Percentiles rank a stretch among this genome's conserved stretches.
phyloP scores from a whole-genome alignment of 306 rosid species.

The Astragalus membranaceus region DNA sequence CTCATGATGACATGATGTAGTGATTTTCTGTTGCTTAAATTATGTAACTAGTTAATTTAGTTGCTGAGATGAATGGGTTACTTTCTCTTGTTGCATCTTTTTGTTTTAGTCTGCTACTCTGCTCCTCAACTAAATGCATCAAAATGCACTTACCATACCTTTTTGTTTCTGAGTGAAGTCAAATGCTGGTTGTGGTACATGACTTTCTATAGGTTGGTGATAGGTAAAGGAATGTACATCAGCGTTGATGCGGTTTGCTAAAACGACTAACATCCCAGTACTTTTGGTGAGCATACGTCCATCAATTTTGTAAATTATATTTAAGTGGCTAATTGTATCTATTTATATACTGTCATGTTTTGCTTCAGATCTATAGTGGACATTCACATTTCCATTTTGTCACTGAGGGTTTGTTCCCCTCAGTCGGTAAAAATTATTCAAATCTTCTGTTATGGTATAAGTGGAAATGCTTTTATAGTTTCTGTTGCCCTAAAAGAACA shows the following conservation, averaged over 20 bases:
- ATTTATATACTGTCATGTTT: not conserved
- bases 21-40: conserved; percentile 5
- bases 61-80: conserved; percentile 2
- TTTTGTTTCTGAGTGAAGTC: conserved; percentile 5
- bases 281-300: conserved; percentile 53
- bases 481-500: not conserved
- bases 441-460: not conserved
- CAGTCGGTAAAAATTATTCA: not conserved
- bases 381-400: conserved; percentile 11
- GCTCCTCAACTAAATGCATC: conserved; percentile 3
- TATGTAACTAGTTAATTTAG: not conserved
- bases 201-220: conserved; percentile 22
- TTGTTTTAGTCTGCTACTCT: conserved; percentile 1
- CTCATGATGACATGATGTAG: not conserved
- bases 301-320: not conserved
- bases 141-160: not conserved
- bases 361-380: not conserved
- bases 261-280: conserved; percentile 69
- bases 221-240: conserved; percentile 93
- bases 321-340: not conserved
- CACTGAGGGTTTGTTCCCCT: not conserved
- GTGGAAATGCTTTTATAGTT: not conserved
- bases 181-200: conserved; percentile 8
- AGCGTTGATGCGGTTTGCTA: conserved; percentile 79
- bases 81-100: not conserved